phyloP scores from a whole-genome alignment of 345 rosid species.

The Carallia pectinifolia region DNA sequence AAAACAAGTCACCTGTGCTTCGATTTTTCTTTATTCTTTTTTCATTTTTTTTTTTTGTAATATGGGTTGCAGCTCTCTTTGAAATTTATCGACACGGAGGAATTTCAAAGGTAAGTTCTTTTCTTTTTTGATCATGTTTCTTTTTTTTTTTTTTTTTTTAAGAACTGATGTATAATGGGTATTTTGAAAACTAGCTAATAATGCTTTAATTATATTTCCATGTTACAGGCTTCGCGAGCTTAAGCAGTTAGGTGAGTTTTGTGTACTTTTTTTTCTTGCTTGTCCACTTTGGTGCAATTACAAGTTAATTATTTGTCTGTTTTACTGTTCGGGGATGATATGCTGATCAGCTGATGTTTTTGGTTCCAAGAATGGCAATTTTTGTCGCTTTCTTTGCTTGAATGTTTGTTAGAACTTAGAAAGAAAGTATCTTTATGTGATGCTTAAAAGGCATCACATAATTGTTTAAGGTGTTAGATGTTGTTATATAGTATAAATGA shows the following conservation, averaged over 20 bases:
- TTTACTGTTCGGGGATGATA: too few relatives aligned
- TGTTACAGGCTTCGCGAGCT: conserved; percentile 82
- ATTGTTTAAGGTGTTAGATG: background rate
- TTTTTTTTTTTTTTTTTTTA: background rate
- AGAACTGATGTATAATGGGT: background rate
- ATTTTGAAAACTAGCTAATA: background rate
- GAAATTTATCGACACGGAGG: conserved; percentile 86
- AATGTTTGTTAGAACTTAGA: too few relatives aligned
- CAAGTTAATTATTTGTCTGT: too few relatives aligned
- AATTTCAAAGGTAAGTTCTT: conserved; percentile 71
- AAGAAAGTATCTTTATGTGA: too few relatives aligned
- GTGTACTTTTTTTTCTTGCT: too few relatives aligned
- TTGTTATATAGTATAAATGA: background rate
- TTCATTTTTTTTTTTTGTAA: background rate
- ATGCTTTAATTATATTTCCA: conserved; percentile 5
- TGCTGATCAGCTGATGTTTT: too few relatives aligned
- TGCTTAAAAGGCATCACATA: background rate
- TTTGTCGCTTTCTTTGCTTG: too few relatives aligned
- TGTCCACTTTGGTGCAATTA: background rate
- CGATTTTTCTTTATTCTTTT: background rate
- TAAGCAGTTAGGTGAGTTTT: conserved; percentile 82
- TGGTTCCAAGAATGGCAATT: too few relatives aligned
- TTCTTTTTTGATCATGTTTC: background rate
- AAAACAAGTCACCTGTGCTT: background rate
- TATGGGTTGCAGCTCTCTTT: conserved; percentile 57